Conservation (phyloP, 805 yeast genomes). For the Pichia sporocuriosa region DNA sequence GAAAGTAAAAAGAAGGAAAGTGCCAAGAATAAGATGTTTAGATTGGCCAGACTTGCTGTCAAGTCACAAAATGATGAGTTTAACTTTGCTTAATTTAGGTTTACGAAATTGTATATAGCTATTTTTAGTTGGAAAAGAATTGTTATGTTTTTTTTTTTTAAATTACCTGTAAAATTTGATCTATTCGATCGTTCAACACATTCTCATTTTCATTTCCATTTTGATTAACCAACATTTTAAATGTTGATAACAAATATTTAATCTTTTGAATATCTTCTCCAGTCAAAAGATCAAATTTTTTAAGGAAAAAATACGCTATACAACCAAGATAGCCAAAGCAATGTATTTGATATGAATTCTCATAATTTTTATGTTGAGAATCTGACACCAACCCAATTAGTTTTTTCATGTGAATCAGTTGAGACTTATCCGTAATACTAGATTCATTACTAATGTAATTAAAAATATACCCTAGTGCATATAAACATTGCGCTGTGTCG, state of each 20-base stretch:
- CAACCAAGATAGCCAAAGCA: slow-evolving; percentile 24
- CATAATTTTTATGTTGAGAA: background rate
- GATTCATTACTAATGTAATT: slow-evolving; percentile 10
- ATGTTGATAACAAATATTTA: background rate
- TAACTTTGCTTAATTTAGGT: slow-evolving; percentile 42
- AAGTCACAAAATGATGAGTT: slow-evolving; percentile 66
- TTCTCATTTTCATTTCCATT: background rate
- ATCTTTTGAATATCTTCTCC: background rate
- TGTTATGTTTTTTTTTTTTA: background rate
- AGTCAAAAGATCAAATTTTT: background rate
- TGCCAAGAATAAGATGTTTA: slow-evolving; percentile 65
- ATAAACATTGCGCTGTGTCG: slow-evolving; percentile 9
- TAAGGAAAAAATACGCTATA: slow-evolving; percentile 2
- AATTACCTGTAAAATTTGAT: background rate
- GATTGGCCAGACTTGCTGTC: slow-evolving; percentile 66
- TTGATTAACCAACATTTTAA: background rate
- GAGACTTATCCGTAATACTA: slow-evolving; percentile 4
- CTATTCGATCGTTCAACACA: background rate
- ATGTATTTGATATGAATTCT: slow-evolving; percentile 16
- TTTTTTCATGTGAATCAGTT: background rate
- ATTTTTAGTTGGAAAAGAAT: background rate
- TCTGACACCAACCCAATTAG: background rate
- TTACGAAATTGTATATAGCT: too few relatives aligned
- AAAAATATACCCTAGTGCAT: slow-evolving; percentile 18
- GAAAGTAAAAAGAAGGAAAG: slow-evolving; percentile 50